phyloP scores from a whole-genome alignment of 345 rosid species.

The Rhodamnia argentea region DNA sequence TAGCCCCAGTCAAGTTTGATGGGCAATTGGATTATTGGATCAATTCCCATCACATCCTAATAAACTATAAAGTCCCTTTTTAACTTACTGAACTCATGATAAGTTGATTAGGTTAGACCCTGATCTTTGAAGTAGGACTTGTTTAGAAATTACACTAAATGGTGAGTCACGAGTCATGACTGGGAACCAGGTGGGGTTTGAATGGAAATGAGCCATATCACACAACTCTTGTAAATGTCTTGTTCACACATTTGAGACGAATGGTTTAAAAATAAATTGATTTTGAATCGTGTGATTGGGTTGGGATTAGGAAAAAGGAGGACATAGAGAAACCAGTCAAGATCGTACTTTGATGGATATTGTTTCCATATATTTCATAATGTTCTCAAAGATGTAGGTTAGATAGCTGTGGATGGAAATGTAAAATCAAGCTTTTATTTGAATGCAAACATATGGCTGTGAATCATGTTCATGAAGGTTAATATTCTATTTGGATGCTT shows the following conservation, averaged over 20 bases:
- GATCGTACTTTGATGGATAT: neutral
- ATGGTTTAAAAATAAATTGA: neutral
- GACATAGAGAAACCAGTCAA: neutral
- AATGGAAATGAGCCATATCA: neutral
- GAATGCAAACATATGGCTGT: neutral
- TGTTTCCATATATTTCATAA: neutral
- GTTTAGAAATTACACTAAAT: neutral
- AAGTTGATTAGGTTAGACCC: neutral
- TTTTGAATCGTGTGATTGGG: neutral
- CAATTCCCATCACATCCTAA: neutral
- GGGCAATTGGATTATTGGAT: neutral
- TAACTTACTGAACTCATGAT: neutral
- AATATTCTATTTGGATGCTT: conserved; percentile 4
- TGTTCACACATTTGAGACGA: neutral
- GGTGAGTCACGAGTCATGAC: neutral
- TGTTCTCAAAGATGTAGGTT: neutral
- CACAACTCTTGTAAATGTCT: neutral
- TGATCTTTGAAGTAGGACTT: neutral
- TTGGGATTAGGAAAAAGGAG: neutral
- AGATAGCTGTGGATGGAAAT: neutral
- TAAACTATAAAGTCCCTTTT: neutral
- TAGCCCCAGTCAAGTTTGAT: neutral
- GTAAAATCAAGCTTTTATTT: neutral
- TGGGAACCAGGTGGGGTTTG: neutral
- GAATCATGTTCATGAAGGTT: neutral